These are phyloP conservation scores for Suillus lakei DNA, from an alignment of 768 basidiomycete genomes.

Conservation along the genomic window DNA sequence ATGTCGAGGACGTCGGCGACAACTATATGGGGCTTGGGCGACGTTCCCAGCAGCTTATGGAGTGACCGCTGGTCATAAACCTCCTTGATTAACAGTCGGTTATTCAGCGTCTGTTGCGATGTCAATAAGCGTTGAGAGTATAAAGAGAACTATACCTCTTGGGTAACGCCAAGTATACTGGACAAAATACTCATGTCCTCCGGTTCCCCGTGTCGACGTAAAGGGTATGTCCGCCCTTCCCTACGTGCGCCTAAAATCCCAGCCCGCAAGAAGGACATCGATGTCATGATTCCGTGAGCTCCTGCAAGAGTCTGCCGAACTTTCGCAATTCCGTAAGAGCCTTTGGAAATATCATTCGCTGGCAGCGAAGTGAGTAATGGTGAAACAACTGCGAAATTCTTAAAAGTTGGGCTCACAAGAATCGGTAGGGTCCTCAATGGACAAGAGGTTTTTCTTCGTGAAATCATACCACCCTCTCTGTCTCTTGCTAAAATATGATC, in stretches of 20 bases:
- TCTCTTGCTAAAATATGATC: slow-evolving; percentile 85
- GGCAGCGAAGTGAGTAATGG: slow-evolving; percentile 4
- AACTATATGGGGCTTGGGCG: slow-evolving; percentile 21
- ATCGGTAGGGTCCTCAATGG: slow-evolving; percentile 95
- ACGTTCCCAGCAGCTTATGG: slow-evolving; percentile 61
- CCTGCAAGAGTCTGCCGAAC: slow-evolving; percentile 87
- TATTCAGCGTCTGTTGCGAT: slow-evolving; percentile 66
- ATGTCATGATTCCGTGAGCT: slow-evolving; percentile 77
- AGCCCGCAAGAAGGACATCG: slow-evolving; percentile 68
- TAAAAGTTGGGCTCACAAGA: slow-evolving; percentile 57
- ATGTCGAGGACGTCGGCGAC: slow-evolving; percentile 24
- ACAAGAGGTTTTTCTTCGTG: slow-evolving; percentile 61
- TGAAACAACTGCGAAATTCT: slow-evolving; percentile 3
- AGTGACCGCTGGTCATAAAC: slow-evolving; percentile 63
- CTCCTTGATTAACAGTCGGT: slow-evolving; percentile 70
- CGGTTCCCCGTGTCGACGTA: slow-evolving; percentile 50
- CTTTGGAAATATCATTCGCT: slow-evolving; percentile 94
- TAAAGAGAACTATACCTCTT: slow-evolving; percentile 57
- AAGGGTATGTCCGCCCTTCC: slow-evolving; percentile 50
- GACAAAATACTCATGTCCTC: slow-evolving; percentile 81
- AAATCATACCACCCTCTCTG: slow-evolving; percentile 81
- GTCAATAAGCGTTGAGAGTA: slow-evolving; percentile 9
- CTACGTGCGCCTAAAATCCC: slow-evolving; percentile 63
- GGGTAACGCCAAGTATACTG: slow-evolving; percentile 80
- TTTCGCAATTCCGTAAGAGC: slow-evolving; percentile 82